These are phyloP conservation scores for Lepidium campestre DNA, from an alignment of 441 rosid species.

Conservation along the genomic window DNA sequence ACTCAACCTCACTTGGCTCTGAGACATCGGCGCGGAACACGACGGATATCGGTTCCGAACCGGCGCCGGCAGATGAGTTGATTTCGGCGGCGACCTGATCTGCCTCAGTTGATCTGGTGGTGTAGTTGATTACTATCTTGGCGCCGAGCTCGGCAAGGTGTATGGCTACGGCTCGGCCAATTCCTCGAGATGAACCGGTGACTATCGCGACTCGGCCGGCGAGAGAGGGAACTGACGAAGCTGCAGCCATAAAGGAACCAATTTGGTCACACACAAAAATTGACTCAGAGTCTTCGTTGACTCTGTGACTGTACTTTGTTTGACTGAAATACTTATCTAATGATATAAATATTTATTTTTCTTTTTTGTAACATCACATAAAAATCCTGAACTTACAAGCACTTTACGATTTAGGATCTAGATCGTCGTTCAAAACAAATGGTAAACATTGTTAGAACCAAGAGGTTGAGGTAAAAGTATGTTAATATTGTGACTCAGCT, in stretches of 20 bases:
- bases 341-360: too few species aligned
- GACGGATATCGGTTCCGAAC: slow-evolving; percentile 28
- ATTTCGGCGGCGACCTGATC: slow-evolving; percentile 28
- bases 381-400: too few species aligned
- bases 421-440: not conserved
- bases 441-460: too few species aligned
- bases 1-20: slow-evolving; percentile 50
- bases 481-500: slow-evolving; percentile 6
- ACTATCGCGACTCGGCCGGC: slow-evolving; percentile 62
- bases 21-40: slow-evolving; percentile 53
- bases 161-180: slow-evolving; percentile 53
- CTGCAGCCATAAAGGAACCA: not conserved
- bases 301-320: not conserved
- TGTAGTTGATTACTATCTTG: slow-evolving; percentile 50
- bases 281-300: not conserved
- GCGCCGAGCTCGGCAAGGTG: slow-evolving; percentile 63
- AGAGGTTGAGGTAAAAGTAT: not conserved
- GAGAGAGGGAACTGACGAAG: slow-evolving; percentile 24
- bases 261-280: not conserved
- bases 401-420: not conserved
- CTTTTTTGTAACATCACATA: too few species aligned
- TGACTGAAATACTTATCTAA: not conserved
- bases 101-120: slow-evolving; percentile 45
- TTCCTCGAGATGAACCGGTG: slow-evolving; percentile 74
- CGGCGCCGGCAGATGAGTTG: slow-evolving; percentile 20